Percentiles rank a stretch among this genome's conserved stretches.
These are phyloP conservation scores for Neonothopanus nambi DNA, from an alignment of 1,284 basidiomycete genomes.

Conservation along the genomic window DNA sequence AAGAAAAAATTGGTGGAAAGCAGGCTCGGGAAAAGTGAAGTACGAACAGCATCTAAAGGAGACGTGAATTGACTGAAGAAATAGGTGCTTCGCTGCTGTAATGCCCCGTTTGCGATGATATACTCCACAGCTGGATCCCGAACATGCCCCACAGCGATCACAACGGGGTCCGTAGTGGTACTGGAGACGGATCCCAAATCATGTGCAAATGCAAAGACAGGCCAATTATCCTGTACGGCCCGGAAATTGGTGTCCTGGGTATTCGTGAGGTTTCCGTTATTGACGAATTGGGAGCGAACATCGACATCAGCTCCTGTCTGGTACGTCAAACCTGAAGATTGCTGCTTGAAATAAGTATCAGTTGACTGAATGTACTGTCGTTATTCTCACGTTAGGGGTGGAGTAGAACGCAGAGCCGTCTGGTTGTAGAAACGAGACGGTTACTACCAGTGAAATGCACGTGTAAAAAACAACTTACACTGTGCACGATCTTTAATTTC, in stretches of 20 bases:
- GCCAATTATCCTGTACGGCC: conserved; percentile 58
- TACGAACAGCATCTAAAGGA: conserved; percentile 42
- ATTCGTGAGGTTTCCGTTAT: conserved; percentile 52
- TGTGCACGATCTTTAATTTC: conserved; percentile 62
- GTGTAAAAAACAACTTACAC: conserved; percentile 37
- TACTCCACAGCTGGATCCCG: conserved; percentile 59
- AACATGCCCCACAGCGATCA: conserved; percentile 59
- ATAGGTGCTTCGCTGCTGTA: conserved; percentile 46
- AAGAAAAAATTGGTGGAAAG: not conserved
- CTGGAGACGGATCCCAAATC: conserved; percentile 47
- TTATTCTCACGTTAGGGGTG: conserved; percentile 40
- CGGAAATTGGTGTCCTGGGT: conserved; percentile 59
- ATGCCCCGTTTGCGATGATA: conserved; percentile 45
- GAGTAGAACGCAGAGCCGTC: conserved; percentile 68
- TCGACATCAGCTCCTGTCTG: conserved; percentile 58
- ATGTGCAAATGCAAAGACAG: conserved; percentile 62
- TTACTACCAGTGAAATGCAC: not conserved
- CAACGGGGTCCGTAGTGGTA: conserved; percentile 37
- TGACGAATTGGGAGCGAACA: conserved; percentile 58
- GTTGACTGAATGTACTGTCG: not conserved
- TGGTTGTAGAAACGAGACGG: conserved; percentile 28
- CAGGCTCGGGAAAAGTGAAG: not conserved
- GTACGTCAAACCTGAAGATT: conserved; percentile 52
- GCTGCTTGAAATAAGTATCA: conserved; percentile 1
- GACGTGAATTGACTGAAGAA: conserved; percentile 52